These are phyloP conservation scores for Tripterygium wilfordii DNA, from an alignment of 177 flowering plant species.

Conservation along the genomic window DNA sequence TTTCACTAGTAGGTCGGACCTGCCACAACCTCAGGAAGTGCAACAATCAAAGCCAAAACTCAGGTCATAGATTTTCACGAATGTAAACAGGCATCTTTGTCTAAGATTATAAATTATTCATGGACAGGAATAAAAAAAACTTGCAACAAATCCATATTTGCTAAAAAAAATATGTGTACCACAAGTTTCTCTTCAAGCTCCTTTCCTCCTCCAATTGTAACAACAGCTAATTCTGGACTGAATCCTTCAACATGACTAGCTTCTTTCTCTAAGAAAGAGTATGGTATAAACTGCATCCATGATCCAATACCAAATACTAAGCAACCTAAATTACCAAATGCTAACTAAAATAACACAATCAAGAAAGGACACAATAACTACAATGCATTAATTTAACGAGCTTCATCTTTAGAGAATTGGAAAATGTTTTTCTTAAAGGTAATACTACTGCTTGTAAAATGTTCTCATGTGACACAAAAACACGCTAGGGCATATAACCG, in stretches of 20 bases:
- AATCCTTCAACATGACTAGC: slow-evolving; percentile 98
- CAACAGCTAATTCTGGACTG: slow-evolving; percentile 94
- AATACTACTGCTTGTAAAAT: too few species aligned
- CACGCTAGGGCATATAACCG: too few species aligned
- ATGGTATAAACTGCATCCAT: slow-evolving; percentile 80
- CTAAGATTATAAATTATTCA: background rate
- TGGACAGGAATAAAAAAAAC: background rate
- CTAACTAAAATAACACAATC: background rate
- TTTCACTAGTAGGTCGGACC: slow-evolving; percentile 99
- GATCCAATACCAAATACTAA: background rate
- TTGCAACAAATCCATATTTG: background rate
- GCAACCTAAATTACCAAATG: background rate
- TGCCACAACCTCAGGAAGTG: slow-evolving; percentile 81
- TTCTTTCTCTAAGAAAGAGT: slow-evolving; percentile 97
- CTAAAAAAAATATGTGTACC: slow-evolving; percentile 43
- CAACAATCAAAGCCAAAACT: slow-evolving; percentile 60
- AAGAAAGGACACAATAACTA: too few species aligned
- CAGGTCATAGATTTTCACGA: slow-evolving; percentile 22
- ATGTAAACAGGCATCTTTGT: slow-evolving; percentile 3
- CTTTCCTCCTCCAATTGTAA: slow-evolving; percentile 96
- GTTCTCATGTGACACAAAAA: too few species aligned
- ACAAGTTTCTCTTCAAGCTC: slow-evolving; percentile 98
- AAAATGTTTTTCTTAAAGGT: too few species aligned
- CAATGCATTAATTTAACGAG: too few species aligned
- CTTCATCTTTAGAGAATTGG: too few species aligned